A percentile compares a stretch with the other conserved stretches of the same genome.
These are phyloP conservation scores for Coffea eugenioides DNA, from an alignment of 257 asterid genomes.

Conservation along the genomic window DNA sequence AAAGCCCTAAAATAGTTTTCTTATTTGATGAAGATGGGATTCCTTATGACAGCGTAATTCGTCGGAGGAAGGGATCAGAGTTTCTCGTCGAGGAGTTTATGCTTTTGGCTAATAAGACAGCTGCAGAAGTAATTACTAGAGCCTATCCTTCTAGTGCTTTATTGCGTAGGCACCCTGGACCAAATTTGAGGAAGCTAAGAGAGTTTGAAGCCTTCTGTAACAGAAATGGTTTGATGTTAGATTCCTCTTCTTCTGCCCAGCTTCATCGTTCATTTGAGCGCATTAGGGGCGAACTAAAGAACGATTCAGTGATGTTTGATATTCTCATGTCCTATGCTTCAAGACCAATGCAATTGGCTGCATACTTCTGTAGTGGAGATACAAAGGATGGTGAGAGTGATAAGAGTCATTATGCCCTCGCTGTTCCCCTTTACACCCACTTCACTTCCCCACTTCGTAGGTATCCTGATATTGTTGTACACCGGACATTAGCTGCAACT, in stretches of 20 bases:
- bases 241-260: constrained; percentile 57
- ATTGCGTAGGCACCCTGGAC: constrained; percentile 83
- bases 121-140: constrained; percentile 87
- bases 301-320: constrained; percentile 59
- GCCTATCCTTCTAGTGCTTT: constrained; percentile 81
- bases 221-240: constrained; percentile 64
- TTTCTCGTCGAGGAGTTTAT: constrained; percentile 83
- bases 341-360: constrained; percentile 87
- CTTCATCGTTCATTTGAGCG: constrained; percentile 59
- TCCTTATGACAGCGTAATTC: constrained; percentile 58
- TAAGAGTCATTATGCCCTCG: constrained; percentile 71
- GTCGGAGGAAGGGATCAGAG: constrained; percentile 51
- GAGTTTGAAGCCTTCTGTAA: constrained; percentile 71
- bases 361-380: constrained; percentile 84
- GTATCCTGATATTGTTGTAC: constrained; percentile 86
- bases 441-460: constrained; percentile 91
- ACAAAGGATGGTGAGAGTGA: constrained; percentile 34
- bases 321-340: constrained; percentile 80
- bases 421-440: constrained; percentile 83
- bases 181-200: constrained; percentile 63
- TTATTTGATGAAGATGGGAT: constrained; percentile 71
- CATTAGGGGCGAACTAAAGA: constrained; percentile 49
- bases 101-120: constrained; percentile 86
- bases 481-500: constrained; percentile 80
- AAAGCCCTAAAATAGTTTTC: constrained; percentile 67